Base-by-base conservation (phyloP, 495 filamentous ascomycete genomes). In the Lepraria neglecta region DNA sequence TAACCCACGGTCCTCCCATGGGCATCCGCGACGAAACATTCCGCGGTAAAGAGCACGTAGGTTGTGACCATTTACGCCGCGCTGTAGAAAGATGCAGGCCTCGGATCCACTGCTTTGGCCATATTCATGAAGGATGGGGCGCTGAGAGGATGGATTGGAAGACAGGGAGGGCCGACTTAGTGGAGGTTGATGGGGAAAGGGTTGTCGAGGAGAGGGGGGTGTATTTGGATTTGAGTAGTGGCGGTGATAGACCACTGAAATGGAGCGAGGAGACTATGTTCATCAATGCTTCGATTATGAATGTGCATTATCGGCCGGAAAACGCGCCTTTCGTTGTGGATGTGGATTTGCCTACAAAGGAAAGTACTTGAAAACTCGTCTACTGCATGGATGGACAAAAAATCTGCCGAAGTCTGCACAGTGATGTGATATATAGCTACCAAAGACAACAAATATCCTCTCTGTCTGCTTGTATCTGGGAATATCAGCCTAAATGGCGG, bases 1-100 rank as follows among this genome's bases (percentile, higher is more conserved):
- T 94, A 52, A 91, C 88, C 0, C 89, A 94, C 68, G 87, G 88
- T 1, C 89, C 89, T 4, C 88, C 89, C 0, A 61, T 72, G 3
- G 76, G 76, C 0, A 70, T 87, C 5, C 71, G 86, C 12, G 89
- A 91, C 67, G 54, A 67, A 6, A 76, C 74, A 3, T 27, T 43
- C 4, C 47, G 63, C 14, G 62, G 57, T 17, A 40, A 65, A 15
- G 70, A 73, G 50, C 48, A 52, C 48, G 78, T 79, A 6, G 81
- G 81, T 0, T 84, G 81, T 64, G 67, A 74, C 46, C 69, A 76
- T 62, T 67, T 84, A 14, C 68, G 71, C 9, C 65, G 70, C 1
- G 83, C 82, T 0, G 74, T 76, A 6, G 55, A 60, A 45, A 65
- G 78, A 30, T 75, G 73, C 12, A 73, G 68, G 50, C 83, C 83